Base-by-base conservation (phyloP, 2,329 filamentous ascomycete genomes). In the Arachnopeziza araneosa region DNA sequence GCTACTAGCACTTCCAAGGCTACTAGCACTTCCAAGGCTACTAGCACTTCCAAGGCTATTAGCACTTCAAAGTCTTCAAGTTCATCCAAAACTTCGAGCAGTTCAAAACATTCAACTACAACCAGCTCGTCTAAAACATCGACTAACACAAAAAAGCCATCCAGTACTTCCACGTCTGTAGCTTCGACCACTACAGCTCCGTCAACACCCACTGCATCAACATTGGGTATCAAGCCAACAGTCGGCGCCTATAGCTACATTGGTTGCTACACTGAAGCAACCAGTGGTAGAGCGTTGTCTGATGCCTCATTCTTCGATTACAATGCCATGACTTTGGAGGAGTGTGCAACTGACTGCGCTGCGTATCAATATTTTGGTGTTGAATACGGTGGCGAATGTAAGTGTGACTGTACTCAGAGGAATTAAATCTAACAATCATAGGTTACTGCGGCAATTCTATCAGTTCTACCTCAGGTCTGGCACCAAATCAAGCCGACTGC, bases 351-450 rank as follows among this genome's bases (percentile, higher is more conserved):
- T 1, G 62, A 67, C 23, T 74, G 69, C 54, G 54, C 56, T 0
- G 70, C 67, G 0, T 76, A 69, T 50, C 68, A 57, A 1, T 75
- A 71, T 58, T 73, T 70, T 30, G 75, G 75, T 52, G 70, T 75
- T 14, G 75, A 78, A 60, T 76, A 74, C 61, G 67, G 68, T 24
- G 65, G 64, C 21, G 70, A 75, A 61, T 74, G 73, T 57, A 24
- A 57, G 56, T 53, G 21, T 52, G 3, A 30, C 2, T 44, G 2
- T 24, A 52, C 21, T n/a, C 50, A 23, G 6, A 52, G 4, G 21
- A 23, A 52, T 23, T 22, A n/a, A 52, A 64, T 72, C 60, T 70
- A 21, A 22, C 36, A 10, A 19, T 23, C 50, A 52, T 22, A 64
- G 60, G 71, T 52, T 73, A 67, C 60, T 72, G 70, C 62, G 71